Evolutionary conservation across 2,329 filamentous ascomycete genomes (phyloP).

Genomic region (Parascedosporium putredinis): DNA sequence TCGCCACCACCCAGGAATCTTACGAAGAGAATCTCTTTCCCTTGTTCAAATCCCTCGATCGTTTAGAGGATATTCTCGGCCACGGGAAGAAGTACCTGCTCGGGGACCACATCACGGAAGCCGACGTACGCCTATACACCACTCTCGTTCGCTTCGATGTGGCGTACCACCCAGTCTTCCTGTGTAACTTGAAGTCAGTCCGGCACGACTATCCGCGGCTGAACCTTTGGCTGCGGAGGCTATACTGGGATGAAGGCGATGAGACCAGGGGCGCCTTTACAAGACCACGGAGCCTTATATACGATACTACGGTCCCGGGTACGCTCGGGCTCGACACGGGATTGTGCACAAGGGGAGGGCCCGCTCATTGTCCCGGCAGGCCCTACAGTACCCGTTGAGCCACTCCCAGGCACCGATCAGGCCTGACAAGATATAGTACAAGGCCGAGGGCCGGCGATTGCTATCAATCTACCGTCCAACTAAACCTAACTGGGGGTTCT

Average conservation of each 20-base stretch:
- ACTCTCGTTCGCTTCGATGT: conserved; percentile 60
- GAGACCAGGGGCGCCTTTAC: conserved; percentile 42
- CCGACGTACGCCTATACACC: conserved; percentile 56
- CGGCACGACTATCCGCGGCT: conserved; percentile 54
- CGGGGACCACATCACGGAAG: conserved; percentile 54
- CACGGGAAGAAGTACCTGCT: conserved; percentile 46
- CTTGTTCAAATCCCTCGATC: conserved; percentile 55
- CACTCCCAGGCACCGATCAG: too few relatives aligned
- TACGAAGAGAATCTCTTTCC: conserved; percentile 52
- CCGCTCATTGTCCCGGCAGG: conserved; percentile 20
- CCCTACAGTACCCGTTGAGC: conserved; percentile 13
- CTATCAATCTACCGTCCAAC: too few relatives aligned
- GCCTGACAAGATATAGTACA: too few relatives aligned
- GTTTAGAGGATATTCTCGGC: conserved; percentile 46
- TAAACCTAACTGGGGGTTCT: too few relatives aligned
- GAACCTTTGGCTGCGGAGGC: conserved; percentile 55
- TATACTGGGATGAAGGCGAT: conserved; percentile 54
- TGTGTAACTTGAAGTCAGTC: conserved; percentile 54
- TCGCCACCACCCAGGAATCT: conserved; percentile 53
- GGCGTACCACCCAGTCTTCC: conserved; percentile 57
- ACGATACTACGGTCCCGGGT: conserved; percentile 19
- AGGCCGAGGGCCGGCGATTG: too few relatives aligned
- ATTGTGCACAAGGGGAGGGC: conserved; percentile 18
- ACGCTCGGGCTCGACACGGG: conserved; percentile 16
- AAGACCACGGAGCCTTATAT: conserved; percentile 54